phyloP scores from a whole-genome alignment of 139 green algal species.

The Marvania coccoides region DNA sequence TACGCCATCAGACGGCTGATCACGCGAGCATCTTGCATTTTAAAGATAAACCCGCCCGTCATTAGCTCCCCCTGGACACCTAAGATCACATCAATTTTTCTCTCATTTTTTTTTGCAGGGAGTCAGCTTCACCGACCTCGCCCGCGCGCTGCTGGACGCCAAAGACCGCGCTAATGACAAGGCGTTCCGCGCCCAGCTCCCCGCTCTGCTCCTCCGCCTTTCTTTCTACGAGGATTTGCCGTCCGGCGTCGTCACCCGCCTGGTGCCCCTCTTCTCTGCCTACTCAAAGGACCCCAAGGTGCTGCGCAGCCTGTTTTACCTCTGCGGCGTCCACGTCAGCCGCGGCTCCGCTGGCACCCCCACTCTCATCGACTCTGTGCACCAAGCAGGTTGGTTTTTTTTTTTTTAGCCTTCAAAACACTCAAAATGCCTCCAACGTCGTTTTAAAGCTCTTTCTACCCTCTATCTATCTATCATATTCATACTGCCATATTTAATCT shows the following conservation, averaged over 20 bases:
- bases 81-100: too few relatives aligned
- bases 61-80: not conserved
- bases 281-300: slow-evolving; percentile 9
- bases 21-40: too few relatives aligned
- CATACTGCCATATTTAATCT: too few relatives aligned
- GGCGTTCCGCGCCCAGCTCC: not conserved
- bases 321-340: slow-evolving; percentile 3
- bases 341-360: slow-evolving; percentile 19
- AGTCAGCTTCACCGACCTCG: slow-evolving; percentile 13
- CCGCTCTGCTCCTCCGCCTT: slow-evolving; percentile 6
- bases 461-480: too few relatives aligned
- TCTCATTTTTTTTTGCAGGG: slow-evolving; percentile 4
- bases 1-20: too few relatives aligned
- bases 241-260: not conserved
- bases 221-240: slow-evolving; percentile 28
- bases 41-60: too few relatives aligned
- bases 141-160: slow-evolving; percentile 7
- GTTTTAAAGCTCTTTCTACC: too few relatives aligned
- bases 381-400: too few relatives aligned
- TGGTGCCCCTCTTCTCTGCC: slow-evolving; percentile 14
- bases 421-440: too few relatives aligned
- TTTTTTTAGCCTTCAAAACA: too few relatives aligned
- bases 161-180: slow-evolving; percentile 14
- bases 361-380: slow-evolving; percentile 29
- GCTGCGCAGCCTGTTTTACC: slow-evolving; percentile 14